Evolutionary conservation across 169 alveolate genomes (phyloP).

Genomic region (Miamiensis avidus): DNA sequence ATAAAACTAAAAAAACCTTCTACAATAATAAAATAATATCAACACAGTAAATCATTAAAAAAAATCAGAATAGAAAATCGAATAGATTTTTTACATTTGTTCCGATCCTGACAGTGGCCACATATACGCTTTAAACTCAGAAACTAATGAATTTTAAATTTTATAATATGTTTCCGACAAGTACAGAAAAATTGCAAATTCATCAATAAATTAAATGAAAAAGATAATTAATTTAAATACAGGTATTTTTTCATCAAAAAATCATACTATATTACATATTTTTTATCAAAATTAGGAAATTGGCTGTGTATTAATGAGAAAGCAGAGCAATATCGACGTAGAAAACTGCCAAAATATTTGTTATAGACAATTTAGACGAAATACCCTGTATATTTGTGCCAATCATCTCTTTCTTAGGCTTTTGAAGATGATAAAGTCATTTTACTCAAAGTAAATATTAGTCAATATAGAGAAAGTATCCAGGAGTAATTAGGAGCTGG

Average conservation of each 20-base stretch:
- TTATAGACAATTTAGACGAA: constrained; percentile 52
- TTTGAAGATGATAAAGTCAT: constrained; percentile 45
- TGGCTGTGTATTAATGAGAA: constrained; percentile 59
- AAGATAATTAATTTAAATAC: constrained; percentile 39
- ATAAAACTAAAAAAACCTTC: too few relatives aligned
- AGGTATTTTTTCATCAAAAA: not conserved
- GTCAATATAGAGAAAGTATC: constrained; percentile 37
- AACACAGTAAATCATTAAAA: too few relatives aligned
- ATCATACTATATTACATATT: too few relatives aligned
- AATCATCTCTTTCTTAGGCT: constrained; percentile 66
- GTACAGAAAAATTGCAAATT: constrained; percentile 20
- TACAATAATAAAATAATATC: too few relatives aligned
- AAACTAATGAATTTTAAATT: not conserved
- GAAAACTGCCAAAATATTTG: constrained; percentile 64
- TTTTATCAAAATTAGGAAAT: constrained; percentile 4
- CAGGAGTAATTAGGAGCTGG: constrained; percentile 3
- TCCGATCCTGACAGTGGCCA: not conserved
- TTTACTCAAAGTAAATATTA: constrained; percentile 41
- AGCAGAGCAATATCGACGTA: constrained; percentile 62
- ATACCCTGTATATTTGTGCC: constrained; percentile 65
- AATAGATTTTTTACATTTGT: too few relatives aligned
- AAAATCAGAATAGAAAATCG: too few relatives aligned
- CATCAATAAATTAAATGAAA: constrained; percentile 37
- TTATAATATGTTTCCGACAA: not conserved
- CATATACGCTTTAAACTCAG: not conserved